Base-by-base conservation (phyloP, 108 stramenopile genomes). In the Mediolabrus comicus region DNA sequence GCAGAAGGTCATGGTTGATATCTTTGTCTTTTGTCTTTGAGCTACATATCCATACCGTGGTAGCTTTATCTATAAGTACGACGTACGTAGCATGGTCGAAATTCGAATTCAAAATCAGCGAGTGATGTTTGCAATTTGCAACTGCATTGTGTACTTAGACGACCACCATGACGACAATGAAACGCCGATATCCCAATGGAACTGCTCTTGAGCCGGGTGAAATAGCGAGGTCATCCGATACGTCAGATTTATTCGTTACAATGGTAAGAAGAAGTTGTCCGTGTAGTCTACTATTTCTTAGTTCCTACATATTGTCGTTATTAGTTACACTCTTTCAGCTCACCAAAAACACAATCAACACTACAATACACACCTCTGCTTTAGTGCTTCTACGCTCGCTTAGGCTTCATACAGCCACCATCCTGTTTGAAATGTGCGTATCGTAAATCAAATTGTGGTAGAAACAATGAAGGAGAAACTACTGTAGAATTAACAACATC, bases 361-460 rank as follows among this genome's bases (percentile, higher is more conserved):
- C n/a, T n/a, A n/a, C n/a, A n/a, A n/a, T n/a, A n/a, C n/a, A n/a
- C n/a, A 6, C 19, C 27, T 3, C 31, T 39, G 12, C 0, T 49
- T 0, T 39, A 76, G 77, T 92, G 87, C 61, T 92, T 92, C 77
- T 92, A 81, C 58, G 88, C 91, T 30, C 67, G 88, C n/a, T 65
- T 92, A n/a, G 91, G 91, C 14, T 89, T 89, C 53, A 59, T 87
- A 9, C 88, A 92, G 58, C 91, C 91, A 12, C 91, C 91, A 0
- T 80, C 81, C 53, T 92, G 91, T 56, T 60, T 92, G 30, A 59
- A 74, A 46, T 92, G 91, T 55, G 74, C 86, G 35, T 86, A 92
- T 62, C 68, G 59, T 11, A 49, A 49, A 24, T 34, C 70, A 27
- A 63, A 63, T 38, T 75, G 74, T 36, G 59, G 62, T n/a, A 34